A percentile compares a stretch with the other conserved stretches of the same genome.
Evolutionary conservation across 2,329 filamentous ascomycete genomes (phyloP).

Genomic region (Emergomyces orientalis): DNA sequence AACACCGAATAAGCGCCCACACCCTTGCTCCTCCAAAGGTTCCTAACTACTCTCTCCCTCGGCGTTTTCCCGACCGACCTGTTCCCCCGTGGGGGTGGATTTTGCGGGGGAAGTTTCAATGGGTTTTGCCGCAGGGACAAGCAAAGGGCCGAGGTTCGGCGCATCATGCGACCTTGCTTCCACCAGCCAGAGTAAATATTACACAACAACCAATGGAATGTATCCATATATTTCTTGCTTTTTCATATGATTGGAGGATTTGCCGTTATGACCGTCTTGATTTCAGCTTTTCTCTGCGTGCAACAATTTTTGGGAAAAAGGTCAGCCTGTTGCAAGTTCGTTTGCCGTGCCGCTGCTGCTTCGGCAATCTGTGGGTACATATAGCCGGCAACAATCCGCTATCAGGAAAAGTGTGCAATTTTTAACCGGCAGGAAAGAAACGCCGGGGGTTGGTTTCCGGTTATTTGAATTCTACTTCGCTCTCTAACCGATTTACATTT

Average conservation of each 20-base stretch:
- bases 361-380: background rate
- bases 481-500: background rate
- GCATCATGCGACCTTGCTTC: background rate
- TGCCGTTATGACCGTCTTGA: background rate
- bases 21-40: background rate
- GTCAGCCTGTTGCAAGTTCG: too few species aligned
- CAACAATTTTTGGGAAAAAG: background rate
- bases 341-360: background rate
- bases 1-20: background rate
- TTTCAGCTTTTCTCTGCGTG: background rate
- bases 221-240: background rate
- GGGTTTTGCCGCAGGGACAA: background rate
- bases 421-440: background rate
- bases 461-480: background rate
- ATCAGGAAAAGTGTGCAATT: background rate
- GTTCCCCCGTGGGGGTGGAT: background rate
- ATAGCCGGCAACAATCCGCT: background rate
- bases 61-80: background rate
- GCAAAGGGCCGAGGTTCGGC: slow-evolving; percentile 3
- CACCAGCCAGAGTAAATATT: background rate
- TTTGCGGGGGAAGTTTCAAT: background rate
- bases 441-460: background rate
- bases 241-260: too few species aligned
- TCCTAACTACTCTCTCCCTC: background rate
- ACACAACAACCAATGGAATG: background rate